Base-by-base conservation (phyloP, 164 flowering plant genomes). In the Euptelea pleiosperma region DNA sequence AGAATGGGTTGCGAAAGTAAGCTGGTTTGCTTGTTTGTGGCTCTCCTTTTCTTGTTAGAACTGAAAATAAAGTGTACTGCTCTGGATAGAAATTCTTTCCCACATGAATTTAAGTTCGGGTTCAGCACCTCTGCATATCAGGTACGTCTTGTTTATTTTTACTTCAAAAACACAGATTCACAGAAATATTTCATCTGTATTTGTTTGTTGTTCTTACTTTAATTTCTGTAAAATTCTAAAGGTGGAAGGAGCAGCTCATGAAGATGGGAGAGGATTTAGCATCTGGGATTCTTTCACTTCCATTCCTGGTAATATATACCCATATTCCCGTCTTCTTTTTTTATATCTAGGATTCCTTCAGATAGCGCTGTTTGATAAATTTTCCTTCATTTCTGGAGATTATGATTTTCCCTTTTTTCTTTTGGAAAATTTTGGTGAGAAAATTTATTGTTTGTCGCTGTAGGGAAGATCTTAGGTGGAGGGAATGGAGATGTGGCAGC, bases 171-270 rank as follows among this genome's bases (percentile, higher is more conserved):
- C 1, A 24, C 6, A 22, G 6, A 24, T 8, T 22, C 8, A 11
- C 12, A 12, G 35, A 55, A 16, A 21, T 39, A 6, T 3, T 1
- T 14, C 6, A 39, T 40, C 26, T 33, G 21, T 4, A 21, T 36
- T 25, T 9, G 31, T 2, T 28, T 24, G 7, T 18, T 31, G 22
- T 41, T 11, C n/a, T 30, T 52, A 0, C 7, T 6, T 25, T n/a
- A n/a, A n/a, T 62, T 29, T 15, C 24, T 34, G 26, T 10, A 12
- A 53, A 30, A 33, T 2, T 47, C 34, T 11, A 8, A 15, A 68
- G 72, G 63, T 68, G 26, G 72, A 68, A 54, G 72, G 72, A 63
- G 72, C 67, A 58, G 72, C 72, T 52, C 49, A 58, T 52, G 67
- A 68, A 52, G 72, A 68, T 58, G 72, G 72, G 15, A 68, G 60